Evolutionary conservation across 441 rosid genomes (phyloP).

Genomic region (Manihot esculenta): DNA sequence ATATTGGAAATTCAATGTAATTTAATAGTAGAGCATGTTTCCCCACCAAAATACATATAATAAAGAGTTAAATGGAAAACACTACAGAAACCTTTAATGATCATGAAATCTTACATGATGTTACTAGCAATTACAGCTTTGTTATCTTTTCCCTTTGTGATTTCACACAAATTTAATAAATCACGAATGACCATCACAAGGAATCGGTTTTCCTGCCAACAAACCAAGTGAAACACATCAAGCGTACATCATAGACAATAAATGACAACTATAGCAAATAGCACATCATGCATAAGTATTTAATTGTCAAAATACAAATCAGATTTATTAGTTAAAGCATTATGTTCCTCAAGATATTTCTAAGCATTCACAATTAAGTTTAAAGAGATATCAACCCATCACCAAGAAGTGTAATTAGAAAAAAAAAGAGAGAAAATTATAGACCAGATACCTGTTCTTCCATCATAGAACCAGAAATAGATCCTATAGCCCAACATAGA

Average conservation of each 20-base stretch:
- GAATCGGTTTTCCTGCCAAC: slow-evolving; percentile 93
- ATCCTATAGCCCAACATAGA: slow-evolving; percentile 99
- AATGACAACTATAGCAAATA: background rate
- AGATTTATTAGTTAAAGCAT: background rate
- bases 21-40: background rate
- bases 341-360: background rate
- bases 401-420: background rate
- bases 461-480: slow-evolving; percentile 99
- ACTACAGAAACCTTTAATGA: background rate
- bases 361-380: background rate
- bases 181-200: slow-evolving; percentile 99
- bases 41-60: background rate
- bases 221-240: slow-evolving; percentile 12
- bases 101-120: slow-evolving; percentile 74
- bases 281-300: background rate
- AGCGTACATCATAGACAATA: background rate
- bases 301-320: background rate
- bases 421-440: background rate
- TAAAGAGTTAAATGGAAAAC: background rate
- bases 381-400: background rate
- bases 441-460: slow-evolving; percentile 83
- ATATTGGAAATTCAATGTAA: background rate
- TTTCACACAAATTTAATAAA: slow-evolving; percentile 94
- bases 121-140: slow-evolving; percentile 99
- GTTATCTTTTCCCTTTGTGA: slow-evolving; percentile 98